Conservation (phyloP, 306 rosid genomes). For the Quercus variabilis region DNA sequence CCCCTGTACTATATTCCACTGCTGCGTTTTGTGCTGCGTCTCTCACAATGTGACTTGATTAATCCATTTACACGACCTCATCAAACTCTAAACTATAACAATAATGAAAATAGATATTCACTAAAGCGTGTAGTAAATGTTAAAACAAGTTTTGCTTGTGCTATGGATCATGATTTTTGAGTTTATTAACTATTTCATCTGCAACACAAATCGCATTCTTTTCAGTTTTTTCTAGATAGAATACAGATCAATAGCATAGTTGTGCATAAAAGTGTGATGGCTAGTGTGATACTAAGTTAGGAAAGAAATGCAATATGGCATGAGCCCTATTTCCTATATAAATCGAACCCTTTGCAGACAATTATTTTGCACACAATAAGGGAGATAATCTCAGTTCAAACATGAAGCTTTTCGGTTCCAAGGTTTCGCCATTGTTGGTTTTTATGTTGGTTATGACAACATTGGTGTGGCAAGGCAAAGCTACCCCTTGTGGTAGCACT, state of each 20-base stretch:
- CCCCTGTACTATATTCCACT: too few species aligned
- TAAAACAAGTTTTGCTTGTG: conserved; percentile 1
- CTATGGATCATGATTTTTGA: conserved; percentile 35
- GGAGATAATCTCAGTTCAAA: neutral
- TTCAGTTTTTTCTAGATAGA: neutral
- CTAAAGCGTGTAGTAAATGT: neutral
- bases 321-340: conserved; percentile 27
- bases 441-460: conserved; percentile 21
- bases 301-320: conserved; percentile 33
- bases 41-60: neutral
- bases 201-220: conserved; percentile 22
- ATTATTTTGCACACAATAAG: neutral
- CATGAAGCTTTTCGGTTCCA: conserved; percentile 33
- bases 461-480: conserved; percentile 38
- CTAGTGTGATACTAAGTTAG: conserved; percentile 47
- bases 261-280: conserved; percentile 20
- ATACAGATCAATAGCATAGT: conserved; percentile 1
- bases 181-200: conserved; percentile 29
- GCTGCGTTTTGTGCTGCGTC: too few species aligned
- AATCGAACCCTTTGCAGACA: neutral
- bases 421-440: conserved; percentile 24
- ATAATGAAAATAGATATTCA: neutral
- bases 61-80: neutral
- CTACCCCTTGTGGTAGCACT: conserved; percentile 53
- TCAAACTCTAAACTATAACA: neutral